phyloP scores from a whole-genome alignment of 208 protist genomes.

The Endotrypanum monterogeii region DNA sequence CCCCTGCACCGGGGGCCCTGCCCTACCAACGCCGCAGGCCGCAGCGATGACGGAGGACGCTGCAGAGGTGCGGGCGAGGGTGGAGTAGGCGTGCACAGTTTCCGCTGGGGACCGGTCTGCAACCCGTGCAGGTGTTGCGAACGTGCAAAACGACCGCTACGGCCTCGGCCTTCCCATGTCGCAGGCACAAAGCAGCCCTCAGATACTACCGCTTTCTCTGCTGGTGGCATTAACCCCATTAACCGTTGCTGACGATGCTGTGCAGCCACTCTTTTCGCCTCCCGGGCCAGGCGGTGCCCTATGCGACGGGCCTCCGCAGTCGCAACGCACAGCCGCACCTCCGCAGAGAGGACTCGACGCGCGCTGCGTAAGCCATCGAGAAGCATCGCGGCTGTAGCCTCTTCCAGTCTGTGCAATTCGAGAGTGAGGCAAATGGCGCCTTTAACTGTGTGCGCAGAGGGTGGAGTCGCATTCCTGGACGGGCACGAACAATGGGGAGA shows the following conservation, averaged over 20 bases:
- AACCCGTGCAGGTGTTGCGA: not conserved
- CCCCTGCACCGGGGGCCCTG: not conserved
- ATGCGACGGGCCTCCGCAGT: constrained; percentile 20
- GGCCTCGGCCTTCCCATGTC: not conserved
- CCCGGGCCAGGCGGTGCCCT: constrained; percentile 18
- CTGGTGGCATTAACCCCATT: not conserved
- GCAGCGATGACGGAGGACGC: constrained; percentile 1
- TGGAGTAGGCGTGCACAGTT: not conserved
- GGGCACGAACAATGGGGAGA: not conserved
- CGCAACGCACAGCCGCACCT: constrained; percentile 21
- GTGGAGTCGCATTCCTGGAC: not conserved
- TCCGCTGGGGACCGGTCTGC: not conserved
- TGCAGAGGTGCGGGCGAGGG: not conserved
- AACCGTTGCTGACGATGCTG: constrained; percentile 8
- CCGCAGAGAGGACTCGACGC: constrained; percentile 10
- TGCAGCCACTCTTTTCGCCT: constrained; percentile 1
- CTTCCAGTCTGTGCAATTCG: constrained; percentile 26
- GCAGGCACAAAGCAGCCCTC: not conserved
- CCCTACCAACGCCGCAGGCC: not conserved
- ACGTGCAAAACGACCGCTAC: not conserved
- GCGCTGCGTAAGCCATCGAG: constrained; percentile 28
- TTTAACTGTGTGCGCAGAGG: not conserved
- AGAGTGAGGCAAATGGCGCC: constrained; percentile 29
- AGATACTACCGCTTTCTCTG: not conserved
- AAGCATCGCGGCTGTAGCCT: constrained; percentile 22